Evolutionary conservation across 2,329 filamentous ascomycete genomes (phyloP).

Genomic region (Colletotrichum gloeosporioides): DNA sequence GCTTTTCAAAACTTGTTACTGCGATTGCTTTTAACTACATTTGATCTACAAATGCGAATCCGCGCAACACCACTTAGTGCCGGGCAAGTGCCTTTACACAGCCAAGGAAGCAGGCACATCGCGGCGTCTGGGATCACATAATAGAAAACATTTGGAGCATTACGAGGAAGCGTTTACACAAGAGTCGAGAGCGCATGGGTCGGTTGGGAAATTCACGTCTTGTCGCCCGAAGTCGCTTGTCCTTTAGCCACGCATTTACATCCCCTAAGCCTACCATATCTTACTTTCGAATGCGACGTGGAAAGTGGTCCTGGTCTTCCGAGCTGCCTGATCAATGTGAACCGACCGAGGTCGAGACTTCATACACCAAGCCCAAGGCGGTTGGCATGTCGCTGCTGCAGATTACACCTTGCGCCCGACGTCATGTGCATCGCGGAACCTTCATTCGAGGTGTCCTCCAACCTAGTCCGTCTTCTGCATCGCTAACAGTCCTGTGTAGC

Average conservation of each 20-base stretch:
- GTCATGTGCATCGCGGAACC: neutral
- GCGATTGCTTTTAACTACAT: neutral
- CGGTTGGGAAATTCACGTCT: neutral
- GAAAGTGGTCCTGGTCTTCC: conserved; percentile 18
- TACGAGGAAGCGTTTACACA: neutral
- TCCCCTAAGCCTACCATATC: neutral
- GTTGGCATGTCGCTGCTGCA: neutral
- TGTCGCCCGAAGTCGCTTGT: neutral
- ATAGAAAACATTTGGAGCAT: neutral
- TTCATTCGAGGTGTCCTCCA: neutral
- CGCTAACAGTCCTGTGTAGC: conserved; percentile 49
- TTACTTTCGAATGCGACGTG: conserved; percentile 12
- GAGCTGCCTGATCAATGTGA: conserved; percentile 21
- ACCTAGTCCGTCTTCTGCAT: neutral
- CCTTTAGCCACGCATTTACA: conserved; percentile 7
- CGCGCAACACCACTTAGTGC: neutral
- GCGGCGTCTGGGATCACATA: neutral
- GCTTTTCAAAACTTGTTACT: conserved; percentile 13
- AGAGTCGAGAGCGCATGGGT: neutral
- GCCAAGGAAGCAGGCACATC: neutral
- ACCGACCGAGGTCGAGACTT: neutral
- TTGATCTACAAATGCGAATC: neutral
- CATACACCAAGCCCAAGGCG: neutral
- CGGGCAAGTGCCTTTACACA: conserved; percentile 13
- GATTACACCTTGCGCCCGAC: neutral